Percentiles rank a stretch among this genome's conserved stretches.
Conservation (phyloP, 2,329 filamentous ascomycete species). For the Xylaria sp. region DNA sequence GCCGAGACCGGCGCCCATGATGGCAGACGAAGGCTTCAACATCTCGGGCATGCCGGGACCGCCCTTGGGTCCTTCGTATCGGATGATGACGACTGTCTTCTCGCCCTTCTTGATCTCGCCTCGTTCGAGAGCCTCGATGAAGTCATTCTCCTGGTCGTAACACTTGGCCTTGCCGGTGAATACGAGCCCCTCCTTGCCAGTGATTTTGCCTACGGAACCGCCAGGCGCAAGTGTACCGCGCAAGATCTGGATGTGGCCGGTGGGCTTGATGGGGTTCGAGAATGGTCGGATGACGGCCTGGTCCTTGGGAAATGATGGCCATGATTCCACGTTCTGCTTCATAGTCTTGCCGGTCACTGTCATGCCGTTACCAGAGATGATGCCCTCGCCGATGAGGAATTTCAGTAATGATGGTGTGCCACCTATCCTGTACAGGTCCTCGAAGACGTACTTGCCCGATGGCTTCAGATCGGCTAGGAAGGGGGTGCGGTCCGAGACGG, state of each 20-base stretch:
- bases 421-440: slow-evolving; percentile 84
- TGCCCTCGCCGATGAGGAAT: slow-evolving; percentile 82
- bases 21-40: slow-evolving; percentile 89
- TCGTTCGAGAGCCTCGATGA: slow-evolving; percentile 80
- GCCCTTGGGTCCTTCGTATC: slow-evolving; percentile 93
- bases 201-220: slow-evolving; percentile 92
- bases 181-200: slow-evolving; percentile 87
- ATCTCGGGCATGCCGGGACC: slow-evolving; percentile 96
- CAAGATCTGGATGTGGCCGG: slow-evolving; percentile 89
- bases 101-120: slow-evolving; percentile 85
- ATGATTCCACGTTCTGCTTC: slow-evolving; percentile 83
- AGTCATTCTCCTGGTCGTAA: slow-evolving; percentile 84
- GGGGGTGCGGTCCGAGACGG: slow-evolving; percentile 80
- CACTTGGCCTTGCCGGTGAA: slow-evolving; percentile 85
- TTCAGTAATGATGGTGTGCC: slow-evolving; percentile 90
- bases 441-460: slow-evolving; percentile 88
- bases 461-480: slow-evolving; percentile 87
- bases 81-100: slow-evolving; percentile 90
- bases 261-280: slow-evolving; percentile 84
- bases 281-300: slow-evolving; percentile 86
- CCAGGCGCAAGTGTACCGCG: slow-evolving; percentile 86
- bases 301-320: slow-evolving; percentile 77
- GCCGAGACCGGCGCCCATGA: slow-evolving; percentile 89
- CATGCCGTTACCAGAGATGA: slow-evolving; percentile 81
- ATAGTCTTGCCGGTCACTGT: slow-evolving; percentile 93